These are phyloP conservation scores for Helminthosporium solani DNA, from an alignment of 2,329 filamentous ascomycete genomes.

Conservation along the genomic window DNA sequence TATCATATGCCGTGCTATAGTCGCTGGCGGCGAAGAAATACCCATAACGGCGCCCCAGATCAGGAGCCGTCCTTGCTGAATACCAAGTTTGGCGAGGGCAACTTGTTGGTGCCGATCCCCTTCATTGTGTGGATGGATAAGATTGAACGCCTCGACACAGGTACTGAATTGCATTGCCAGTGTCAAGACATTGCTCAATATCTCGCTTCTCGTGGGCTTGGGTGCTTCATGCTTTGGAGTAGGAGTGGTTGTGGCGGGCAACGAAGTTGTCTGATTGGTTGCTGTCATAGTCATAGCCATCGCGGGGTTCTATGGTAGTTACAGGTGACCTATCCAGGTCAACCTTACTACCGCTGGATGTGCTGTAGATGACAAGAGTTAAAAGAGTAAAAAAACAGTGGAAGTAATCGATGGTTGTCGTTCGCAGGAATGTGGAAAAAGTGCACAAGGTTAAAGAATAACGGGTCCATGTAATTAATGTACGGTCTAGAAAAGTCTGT, in stretches of 20 bases:
- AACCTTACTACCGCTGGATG: no score
- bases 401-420: background rate
- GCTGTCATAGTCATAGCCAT: constrained; percentile 17
- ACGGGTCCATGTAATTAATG: background rate
- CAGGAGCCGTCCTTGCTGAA: constrained; percentile 50
- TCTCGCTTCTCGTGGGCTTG: constrained; percentile 29
- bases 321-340: background rate
- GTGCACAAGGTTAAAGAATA: background rate
- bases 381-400: background rate
- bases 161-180: constrained; percentile 50
- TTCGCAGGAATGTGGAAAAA: background rate
- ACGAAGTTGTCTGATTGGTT: constrained; percentile 1
- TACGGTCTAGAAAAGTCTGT: constrained; percentile 9
- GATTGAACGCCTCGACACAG: constrained; percentile 50
- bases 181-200: constrained; percentile 44
- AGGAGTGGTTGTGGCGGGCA: constrained; percentile 2
- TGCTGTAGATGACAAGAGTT: no score
- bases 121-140: constrained; percentile 47
- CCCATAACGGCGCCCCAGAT: constrained; percentile 52
- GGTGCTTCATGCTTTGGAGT: constrained; percentile 5
- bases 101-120: constrained; percentile 48
- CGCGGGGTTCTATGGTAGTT: constrained; percentile 18
- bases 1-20: constrained; percentile 47
- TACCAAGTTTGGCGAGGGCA: constrained; percentile 46
- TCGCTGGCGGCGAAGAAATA: constrained; percentile 46